Base-by-base conservation (phyloP, 2,329 filamentous ascomycete species). In the Metarhizium humberi region DNA sequence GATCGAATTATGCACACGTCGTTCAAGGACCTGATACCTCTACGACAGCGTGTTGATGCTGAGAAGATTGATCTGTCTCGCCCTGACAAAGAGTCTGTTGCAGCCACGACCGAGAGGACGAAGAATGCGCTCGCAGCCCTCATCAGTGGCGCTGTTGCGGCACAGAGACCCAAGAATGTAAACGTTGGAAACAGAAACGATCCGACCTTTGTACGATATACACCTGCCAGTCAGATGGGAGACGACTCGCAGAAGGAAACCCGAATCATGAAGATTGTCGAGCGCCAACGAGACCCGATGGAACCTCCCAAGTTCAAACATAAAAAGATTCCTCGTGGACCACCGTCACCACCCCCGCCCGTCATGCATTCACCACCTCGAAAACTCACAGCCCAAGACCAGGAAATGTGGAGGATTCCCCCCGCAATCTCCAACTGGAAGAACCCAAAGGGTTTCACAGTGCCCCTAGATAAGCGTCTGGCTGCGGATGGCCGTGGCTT, bases 241-340 rank as follows among this genome's bases (percentile, higher is more conserved):
- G 90, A 83, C 65, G 78, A 91, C 69, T 84, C 82, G 43, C 87
- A 86, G 71, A 95, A 96, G 74, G 90, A 91, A 64, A 92, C 97
- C 65, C 86, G 94, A 14, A 96, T 99, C 61, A 95, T 99, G 83
- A 97, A 97, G 77, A 97, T 99, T 72, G 90, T 96, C 42, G 90
- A 96, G 70, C 81, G 90, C 55, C 92, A 97, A 70, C 81, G 87
- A 62, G 94, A 99, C 72, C 94, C 94, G 0, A 88, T 96, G 87
- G 92, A 96, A 67, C 94, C 94, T 1, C 92, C 94, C 2, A 97
- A 96, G 67, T 96, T 97, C 76, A 97, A 97, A 73, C 90, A 96
- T 75, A 97, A 97, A 78, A 96, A 96, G 75, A 95, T 99, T 56
- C 92, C 92, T 10, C 83, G 90, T 63, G 92, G 92, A 40, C 92